Conservation (phyloP, 805 yeast species). For the Schwanniomyces polymorphus region DNA sequence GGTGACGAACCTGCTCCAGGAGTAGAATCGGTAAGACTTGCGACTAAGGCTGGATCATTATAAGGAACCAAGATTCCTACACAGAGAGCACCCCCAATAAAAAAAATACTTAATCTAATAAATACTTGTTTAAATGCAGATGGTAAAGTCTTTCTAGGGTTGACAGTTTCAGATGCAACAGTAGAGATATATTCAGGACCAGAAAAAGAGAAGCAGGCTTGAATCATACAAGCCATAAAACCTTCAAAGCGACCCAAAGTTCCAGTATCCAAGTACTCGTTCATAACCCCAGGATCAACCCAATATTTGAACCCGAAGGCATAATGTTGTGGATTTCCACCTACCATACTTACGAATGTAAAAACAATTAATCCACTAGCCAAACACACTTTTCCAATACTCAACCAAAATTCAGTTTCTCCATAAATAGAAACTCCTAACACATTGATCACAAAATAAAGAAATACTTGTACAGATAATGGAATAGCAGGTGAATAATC, state of each 20-base stretch:
- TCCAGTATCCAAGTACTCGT: constrained; percentile 40
- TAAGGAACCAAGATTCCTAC: constrained; percentile 77
- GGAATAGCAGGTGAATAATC: constrained; percentile 74
- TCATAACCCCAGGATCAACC: constrained; percentile 41
- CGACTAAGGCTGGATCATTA: constrained; percentile 59
- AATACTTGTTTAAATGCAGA: constrained; percentile 77
- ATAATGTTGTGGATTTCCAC: constrained; percentile 75
- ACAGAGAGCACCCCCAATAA: constrained; percentile 71
- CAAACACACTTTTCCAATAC: constrained; percentile 65
- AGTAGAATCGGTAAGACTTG: constrained; percentile 54
- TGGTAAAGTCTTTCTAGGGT: constrained; percentile 75
- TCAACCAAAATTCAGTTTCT: constrained; percentile 76
- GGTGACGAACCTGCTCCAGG: constrained; percentile 68
- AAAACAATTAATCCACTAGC: constrained; percentile 75
- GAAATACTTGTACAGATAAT: constrained; percentile 59
- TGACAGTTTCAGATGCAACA: constrained; percentile 79
- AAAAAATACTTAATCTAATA: constrained; percentile 64
- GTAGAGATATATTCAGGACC: constrained; percentile 86
- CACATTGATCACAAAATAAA: constrained; percentile 64
- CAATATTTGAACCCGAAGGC: constrained; percentile 52
- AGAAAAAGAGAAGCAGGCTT: constrained; percentile 77
- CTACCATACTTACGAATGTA: constrained; percentile 80
- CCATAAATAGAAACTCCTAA: constrained; percentile 78
- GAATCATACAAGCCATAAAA: constrained; percentile 63
- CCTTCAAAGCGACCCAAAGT: constrained; percentile 68